Conservation (phyloP, 495 filamentous ascomycete species). For the Ramalina peruviana region DNA sequence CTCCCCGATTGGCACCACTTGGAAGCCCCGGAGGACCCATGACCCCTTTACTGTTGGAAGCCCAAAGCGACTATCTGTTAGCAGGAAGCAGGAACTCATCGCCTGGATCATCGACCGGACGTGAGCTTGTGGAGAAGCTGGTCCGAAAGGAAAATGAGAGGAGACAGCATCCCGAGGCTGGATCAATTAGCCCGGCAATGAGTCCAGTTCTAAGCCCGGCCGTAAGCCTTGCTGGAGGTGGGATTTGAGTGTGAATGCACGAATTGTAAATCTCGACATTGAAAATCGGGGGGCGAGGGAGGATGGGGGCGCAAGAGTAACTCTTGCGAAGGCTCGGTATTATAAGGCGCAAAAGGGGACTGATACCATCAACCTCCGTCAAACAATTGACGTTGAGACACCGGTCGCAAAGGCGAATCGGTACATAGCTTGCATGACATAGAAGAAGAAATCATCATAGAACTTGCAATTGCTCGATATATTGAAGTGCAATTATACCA, state of each 20-base stretch:
- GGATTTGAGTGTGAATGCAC: not conserved
- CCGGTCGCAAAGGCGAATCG: too few relatives aligned
- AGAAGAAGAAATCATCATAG: too few relatives aligned
- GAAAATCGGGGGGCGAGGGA: too few relatives aligned
- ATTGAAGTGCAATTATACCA: too few relatives aligned
- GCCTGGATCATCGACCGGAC: constrained; percentile 10
- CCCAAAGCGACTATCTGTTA: constrained; percentile 37
- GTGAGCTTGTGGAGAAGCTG: constrained; percentile 27
- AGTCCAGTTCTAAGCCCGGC: constrained; percentile 9
- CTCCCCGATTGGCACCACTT: constrained; percentile 52
- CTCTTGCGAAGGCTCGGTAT: too few relatives aligned
- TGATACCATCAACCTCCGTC: too few relatives aligned
- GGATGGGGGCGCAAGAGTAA: too few relatives aligned
- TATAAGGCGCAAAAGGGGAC: too few relatives aligned
- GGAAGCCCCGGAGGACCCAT: constrained; percentile 60
- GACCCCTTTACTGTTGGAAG: constrained; percentile 60
- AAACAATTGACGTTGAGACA: too few relatives aligned
- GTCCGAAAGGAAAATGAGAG: constrained; percentile 27
- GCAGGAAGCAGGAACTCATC: constrained; percentile 20
- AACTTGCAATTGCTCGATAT: too few relatives aligned
- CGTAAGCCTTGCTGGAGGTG: constrained; percentile 9
- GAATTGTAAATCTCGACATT: too few relatives aligned
- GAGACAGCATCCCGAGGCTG: constrained; percentile 9
- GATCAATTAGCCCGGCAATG: constrained; percentile 8
- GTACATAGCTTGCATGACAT: too few relatives aligned